These are phyloP conservation scores for Calocybe cyanea DNA, from an alignment of 768 basidiomycete genomes.

Conservation along the genomic window DNA sequence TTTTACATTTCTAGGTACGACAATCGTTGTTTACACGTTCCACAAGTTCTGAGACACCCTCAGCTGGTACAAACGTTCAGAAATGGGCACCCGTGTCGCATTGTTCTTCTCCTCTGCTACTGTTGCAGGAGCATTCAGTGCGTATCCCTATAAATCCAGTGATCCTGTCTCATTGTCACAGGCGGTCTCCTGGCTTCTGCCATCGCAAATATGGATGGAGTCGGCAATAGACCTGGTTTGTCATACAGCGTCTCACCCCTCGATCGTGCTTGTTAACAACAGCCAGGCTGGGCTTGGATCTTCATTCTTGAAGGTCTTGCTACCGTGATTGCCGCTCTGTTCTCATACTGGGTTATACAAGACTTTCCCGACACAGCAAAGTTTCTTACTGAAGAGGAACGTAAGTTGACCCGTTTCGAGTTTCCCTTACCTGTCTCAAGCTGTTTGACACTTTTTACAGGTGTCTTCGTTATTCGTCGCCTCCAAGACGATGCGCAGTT, in stretches of 20 bases:
- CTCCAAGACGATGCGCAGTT: constrained; percentile 62
- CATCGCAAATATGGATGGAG: constrained; percentile 67
- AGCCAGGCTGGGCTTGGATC: constrained; percentile 59
- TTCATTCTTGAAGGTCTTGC: constrained; percentile 73
- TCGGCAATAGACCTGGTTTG: constrained; percentile 56
- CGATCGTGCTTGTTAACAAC: background rate
- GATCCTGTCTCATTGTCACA: constrained; percentile 16
- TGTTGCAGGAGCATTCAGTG: constrained; percentile 72
- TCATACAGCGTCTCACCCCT: constrained; percentile 25
- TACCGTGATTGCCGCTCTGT: constrained; percentile 55
- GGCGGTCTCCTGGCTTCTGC: constrained; percentile 64
- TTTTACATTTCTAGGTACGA: constrained; percentile 59
- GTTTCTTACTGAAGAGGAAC: constrained; percentile 64
- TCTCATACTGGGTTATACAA: constrained; percentile 70
- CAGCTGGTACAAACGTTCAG: constrained; percentile 79
- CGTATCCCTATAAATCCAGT: constrained; percentile 10
- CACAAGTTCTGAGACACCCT: background rate
- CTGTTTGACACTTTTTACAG: constrained; percentile 24
- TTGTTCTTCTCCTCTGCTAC: constrained; percentile 81
- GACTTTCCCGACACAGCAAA: constrained; percentile 77
- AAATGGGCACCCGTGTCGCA: constrained; percentile 68
- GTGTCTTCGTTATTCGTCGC: constrained; percentile 59
- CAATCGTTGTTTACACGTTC: background rate
- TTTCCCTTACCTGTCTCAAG: background rate
- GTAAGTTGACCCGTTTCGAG: constrained; percentile 26